These are phyloP conservation scores for Xylaria cubensis DNA, from an alignment of 495 filamentous ascomycete genomes.

Conservation along the genomic window DNA sequence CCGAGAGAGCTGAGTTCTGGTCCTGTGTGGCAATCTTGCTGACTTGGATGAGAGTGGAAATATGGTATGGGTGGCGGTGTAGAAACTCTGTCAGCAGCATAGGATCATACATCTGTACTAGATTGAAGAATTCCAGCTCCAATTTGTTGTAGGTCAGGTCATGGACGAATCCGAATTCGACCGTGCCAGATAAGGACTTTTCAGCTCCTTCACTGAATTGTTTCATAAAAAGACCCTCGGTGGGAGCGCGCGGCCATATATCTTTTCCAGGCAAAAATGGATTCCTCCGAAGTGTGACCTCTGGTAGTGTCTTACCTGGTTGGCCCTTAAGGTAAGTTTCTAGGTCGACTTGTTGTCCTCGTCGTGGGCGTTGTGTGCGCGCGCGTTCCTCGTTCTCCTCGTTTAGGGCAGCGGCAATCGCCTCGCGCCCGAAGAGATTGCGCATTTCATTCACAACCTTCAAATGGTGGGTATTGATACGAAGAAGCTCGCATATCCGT, in stretches of 20 bases:
- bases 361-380: constrained; percentile 51
- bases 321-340: constrained; percentile 72
- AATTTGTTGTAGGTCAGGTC: constrained; percentile 75
- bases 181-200: constrained; percentile 50
- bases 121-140: constrained; percentile 76
- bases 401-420: constrained; percentile 67
- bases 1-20: constrained; percentile 80
- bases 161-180: constrained; percentile 79
- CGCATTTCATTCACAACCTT: constrained; percentile 95
- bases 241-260: constrained; percentile 82
- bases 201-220: constrained; percentile 56
- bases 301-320: constrained; percentile 67
- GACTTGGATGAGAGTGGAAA: constrained; percentile 90
- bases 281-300: constrained; percentile 75
- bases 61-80: constrained; percentile 69
- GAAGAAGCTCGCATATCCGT: constrained; percentile 65
- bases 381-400: constrained; percentile 59
- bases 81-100: constrained; percentile 61
- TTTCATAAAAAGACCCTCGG: constrained; percentile 86
- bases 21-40: constrained; percentile 92
- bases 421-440: constrained; percentile 83
- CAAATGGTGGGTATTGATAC: constrained; percentile 78
- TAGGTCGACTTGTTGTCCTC: constrained; percentile 66
- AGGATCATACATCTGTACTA: constrained; percentile 83
- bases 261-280: constrained; percentile 89